These are phyloP conservation scores for Venturiaceae sp. DNA, from an alignment of 2,329 filamentous ascomycete species.

Conservation along the genomic window DNA sequence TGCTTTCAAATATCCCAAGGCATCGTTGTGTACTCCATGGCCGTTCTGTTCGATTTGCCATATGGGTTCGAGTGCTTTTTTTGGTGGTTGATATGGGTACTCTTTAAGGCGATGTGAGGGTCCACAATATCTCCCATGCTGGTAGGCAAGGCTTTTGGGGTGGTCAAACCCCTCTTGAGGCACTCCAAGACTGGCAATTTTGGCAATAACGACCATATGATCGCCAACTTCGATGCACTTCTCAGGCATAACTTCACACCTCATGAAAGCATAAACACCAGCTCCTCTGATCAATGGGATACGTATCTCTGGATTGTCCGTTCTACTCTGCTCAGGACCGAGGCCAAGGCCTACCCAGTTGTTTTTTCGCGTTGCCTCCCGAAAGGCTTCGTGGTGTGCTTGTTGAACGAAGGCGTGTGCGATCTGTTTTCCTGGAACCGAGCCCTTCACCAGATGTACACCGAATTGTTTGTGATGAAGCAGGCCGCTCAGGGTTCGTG, in stretches of 20 bases:
- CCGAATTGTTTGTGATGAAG: conserved; percentile 32
- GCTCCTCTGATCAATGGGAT: conserved; percentile 4
- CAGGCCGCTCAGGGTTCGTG: conserved; percentile 46
- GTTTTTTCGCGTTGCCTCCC: background rate
- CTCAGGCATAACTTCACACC: conserved; percentile 24
- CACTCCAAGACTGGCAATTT: conserved; percentile 16
- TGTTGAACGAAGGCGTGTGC: conserved; percentile 21
- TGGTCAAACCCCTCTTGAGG: background rate
- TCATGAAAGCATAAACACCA: conserved; percentile 14
- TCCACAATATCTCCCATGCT: background rate
- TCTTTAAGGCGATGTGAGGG: no score
- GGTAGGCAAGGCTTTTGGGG: background rate
- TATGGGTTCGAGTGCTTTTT: background rate
- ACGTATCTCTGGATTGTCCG: background rate
- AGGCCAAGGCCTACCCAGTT: background rate
- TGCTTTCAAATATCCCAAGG: no score
- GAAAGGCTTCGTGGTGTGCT: background rate
- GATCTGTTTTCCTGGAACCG: conserved; percentile 9
- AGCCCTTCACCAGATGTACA: conserved; percentile 36
- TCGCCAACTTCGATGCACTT: conserved; percentile 32
- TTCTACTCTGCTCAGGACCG: background rate
- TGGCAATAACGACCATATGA: conserved; percentile 37
- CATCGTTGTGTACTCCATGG: background rate
- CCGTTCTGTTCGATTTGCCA: background rate
- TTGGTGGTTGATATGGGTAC: background rate